phyloP scores from a whole-genome alignment of 1,139 yeast genomes.

The Candida glucosophila region DNA sequence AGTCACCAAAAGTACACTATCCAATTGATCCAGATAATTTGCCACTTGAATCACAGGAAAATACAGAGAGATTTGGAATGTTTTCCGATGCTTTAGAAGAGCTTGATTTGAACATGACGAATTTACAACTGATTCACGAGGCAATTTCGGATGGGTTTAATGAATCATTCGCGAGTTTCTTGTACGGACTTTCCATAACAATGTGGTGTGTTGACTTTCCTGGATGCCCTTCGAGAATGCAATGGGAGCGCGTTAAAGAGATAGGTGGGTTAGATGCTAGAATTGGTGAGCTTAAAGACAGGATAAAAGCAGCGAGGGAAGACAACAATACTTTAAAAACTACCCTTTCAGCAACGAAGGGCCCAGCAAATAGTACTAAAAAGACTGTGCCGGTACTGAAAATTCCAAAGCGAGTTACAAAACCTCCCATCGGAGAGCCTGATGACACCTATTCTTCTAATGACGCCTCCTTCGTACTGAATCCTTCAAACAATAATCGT shows the following conservation, averaged over 20 bases:
- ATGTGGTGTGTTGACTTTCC: constrained; percentile 62
- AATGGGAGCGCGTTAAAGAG: constrained; percentile 23
- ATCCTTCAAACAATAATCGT: not conserved
- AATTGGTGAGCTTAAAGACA: constrained; percentile 13
- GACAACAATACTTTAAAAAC: constrained; percentile 20
- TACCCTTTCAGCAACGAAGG: too few relatives aligned
- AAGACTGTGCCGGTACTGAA: too few relatives aligned
- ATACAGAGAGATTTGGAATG: constrained; percentile 27
- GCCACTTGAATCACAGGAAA: constrained; percentile 27
- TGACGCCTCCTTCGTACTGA: too few relatives aligned
- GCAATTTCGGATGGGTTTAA: constrained; percentile 44
- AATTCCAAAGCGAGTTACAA: too few relatives aligned
- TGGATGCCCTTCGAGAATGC: constrained; percentile 28
- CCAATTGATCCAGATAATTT: constrained; percentile 30
- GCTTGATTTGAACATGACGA: constrained; percentile 38
- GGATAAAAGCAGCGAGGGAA: constrained; percentile 14
- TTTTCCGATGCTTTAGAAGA: constrained; percentile 48
- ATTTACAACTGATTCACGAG: constrained; percentile 41
- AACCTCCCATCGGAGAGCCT: too few relatives aligned
- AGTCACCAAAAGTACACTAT: constrained; percentile 36
- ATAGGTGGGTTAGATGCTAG: constrained; percentile 19
- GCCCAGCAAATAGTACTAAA: too few relatives aligned
- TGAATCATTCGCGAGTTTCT: constrained; percentile 53
- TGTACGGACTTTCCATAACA: constrained; percentile 54
- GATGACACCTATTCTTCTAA: too few relatives aligned